A percentile compares a stretch with the other conserved stretches of the same genome.
phyloP scores from a whole-genome alignment of 2,329 filamentous ascomycete genomes.

The Phialophora macrospora region DNA sequence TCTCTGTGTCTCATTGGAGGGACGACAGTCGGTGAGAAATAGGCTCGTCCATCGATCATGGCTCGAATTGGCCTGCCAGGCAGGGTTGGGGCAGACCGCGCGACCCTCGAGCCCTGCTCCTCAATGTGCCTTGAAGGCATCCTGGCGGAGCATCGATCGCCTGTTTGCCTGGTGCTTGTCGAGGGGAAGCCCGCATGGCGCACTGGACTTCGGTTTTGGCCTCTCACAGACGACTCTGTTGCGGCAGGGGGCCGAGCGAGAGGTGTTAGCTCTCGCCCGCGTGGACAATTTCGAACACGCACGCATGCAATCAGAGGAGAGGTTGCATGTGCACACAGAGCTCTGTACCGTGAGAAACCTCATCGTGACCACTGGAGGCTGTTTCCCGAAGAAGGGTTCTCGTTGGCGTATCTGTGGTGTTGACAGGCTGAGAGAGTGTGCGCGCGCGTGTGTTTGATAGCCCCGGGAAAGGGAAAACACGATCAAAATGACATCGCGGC shows the following conservation, averaged over 20 bases:
- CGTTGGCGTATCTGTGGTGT: not conserved
- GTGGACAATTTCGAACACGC: not conserved
- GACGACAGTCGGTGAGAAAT: not conserved
- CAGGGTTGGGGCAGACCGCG: too few relatives aligned
- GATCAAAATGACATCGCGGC: not conserved
- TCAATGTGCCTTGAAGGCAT: not conserved
- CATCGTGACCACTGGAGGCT: not conserved
- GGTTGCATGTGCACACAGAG: not conserved
- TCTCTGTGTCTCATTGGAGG: not conserved
- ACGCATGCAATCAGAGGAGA: not conserved
- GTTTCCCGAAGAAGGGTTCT: not conserved
- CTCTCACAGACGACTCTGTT: not conserved
- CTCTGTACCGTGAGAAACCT: not conserved
- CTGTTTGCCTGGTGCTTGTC: not conserved
- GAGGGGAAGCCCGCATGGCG: not conserved
- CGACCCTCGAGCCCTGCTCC: not conserved
- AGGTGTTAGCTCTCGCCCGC: not conserved
- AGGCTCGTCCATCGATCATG: not conserved
- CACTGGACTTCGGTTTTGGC: not conserved
- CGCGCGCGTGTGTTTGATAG: not conserved
- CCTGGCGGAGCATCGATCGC: not conserved
- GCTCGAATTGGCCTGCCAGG: not conserved
- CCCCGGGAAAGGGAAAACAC: not conserved
- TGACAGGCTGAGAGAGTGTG: not conserved
- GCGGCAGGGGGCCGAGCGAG: not conserved